A percentile compares a stretch with the other conserved stretches of the same genome.
Evolutionary conservation across 2,329 filamentous ascomycete genomes (phyloP).

Genomic region (Phialophora verrucosa): DNA sequence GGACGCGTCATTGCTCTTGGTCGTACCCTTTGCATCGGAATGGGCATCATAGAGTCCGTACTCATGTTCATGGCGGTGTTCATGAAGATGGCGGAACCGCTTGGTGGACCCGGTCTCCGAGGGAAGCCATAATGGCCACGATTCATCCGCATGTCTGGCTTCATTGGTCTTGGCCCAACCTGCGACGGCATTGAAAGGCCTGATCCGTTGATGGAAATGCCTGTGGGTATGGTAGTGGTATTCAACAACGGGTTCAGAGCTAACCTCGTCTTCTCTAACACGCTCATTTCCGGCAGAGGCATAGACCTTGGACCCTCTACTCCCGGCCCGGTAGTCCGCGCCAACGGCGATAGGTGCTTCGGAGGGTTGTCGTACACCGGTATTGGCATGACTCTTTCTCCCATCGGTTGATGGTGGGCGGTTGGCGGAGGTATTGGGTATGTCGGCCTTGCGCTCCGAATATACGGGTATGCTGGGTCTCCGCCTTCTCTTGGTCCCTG

Average conservation of each 20-base stretch:
- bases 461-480: constrained; percentile 24
- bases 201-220: constrained; percentile 43
- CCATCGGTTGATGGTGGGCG: constrained; percentile 6
- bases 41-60: constrained; percentile 24
- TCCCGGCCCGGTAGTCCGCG: constrained; percentile 37
- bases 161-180: constrained; percentile 14
- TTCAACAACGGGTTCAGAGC: constrained; percentile 31
- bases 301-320: constrained; percentile 34
- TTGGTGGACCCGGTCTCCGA: constrained; percentile 14
- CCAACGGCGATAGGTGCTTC: constrained; percentile 41
- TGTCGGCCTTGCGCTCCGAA: constrained; percentile 17
- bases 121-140: constrained; percentile 25
- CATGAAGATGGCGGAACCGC: constrained; percentile 30
- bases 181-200: constrained; percentile 14
- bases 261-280: constrained; percentile 18
- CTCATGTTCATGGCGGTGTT: constrained; percentile 30
- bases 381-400: constrained; percentile 30
- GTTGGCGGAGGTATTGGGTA: constrained; percentile 12
- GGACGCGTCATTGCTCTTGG: constrained; percentile 30
- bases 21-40: constrained; percentile 27
- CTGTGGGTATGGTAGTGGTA: constrained; percentile 52
- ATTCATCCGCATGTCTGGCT: constrained; percentile 18
- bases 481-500: constrained; percentile 27
- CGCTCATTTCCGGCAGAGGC: constrained; percentile 11
- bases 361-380: constrained; percentile 36